Evolutionary conservation across 139 green algal species (phyloP).

Genomic region (Spirogloea muscicola): DNA sequence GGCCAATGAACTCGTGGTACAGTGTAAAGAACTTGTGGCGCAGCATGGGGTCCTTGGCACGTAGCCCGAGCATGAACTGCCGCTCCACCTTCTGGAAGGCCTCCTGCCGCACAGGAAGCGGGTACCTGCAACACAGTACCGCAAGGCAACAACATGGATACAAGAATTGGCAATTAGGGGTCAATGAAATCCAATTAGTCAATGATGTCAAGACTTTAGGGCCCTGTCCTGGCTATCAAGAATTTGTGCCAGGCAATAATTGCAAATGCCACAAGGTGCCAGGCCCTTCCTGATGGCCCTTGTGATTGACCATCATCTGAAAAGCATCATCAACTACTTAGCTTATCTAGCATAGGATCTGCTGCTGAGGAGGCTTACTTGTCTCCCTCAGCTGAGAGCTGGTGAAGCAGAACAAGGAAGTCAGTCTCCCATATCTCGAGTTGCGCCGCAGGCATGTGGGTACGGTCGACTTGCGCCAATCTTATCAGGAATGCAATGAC

Average conservation of each 20-base stretch:
- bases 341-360: too few species aligned
- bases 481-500: constrained; percentile 74
- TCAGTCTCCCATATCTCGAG: constrained; percentile 61
- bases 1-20: constrained; percentile 70
- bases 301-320: too few species aligned
- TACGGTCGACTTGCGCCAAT: constrained; percentile 66
- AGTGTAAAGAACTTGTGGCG: constrained; percentile 82
- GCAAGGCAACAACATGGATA: not conserved
- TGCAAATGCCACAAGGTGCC: not conserved
- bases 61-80: constrained; percentile 79
- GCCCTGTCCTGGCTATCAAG: not conserved
- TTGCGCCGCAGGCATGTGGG: constrained; percentile 1
- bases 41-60: constrained; percentile 60
- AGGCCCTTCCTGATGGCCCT: too few species aligned
- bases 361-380: too few species aligned
- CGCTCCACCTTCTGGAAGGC: constrained; percentile 78
- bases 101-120: constrained; percentile 60
- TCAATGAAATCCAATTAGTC: not conserved
- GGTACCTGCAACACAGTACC: constrained; percentile 24
- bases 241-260: not conserved
- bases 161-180: not conserved
- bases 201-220: not conserved
- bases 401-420: constrained; percentile 71
- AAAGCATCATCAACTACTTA: too few species aligned
- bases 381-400: constrained; percentile 59